Conservation (phyloP, 2,329 filamentous ascomycete genomes). For the Penicillium sp. region DNA sequence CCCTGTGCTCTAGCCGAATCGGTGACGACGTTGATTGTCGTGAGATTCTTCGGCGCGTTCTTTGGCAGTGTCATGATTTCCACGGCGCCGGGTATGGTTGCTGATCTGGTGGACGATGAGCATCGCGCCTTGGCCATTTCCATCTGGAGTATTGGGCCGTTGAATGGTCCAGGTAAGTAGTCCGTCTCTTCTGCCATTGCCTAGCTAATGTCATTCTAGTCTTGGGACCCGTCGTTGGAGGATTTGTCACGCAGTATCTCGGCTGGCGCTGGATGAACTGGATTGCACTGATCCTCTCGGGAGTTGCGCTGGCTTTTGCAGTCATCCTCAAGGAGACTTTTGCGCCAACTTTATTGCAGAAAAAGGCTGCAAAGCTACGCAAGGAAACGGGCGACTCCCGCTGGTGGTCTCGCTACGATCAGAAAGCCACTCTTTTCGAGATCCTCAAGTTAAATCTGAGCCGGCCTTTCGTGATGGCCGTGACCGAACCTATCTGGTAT, state of each 20-base stretch:
- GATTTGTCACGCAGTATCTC: constrained; percentile 63
- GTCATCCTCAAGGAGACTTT: constrained; percentile 67
- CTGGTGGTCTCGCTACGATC: constrained; percentile 77
- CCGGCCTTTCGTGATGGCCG: constrained; percentile 68
- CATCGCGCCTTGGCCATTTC: constrained; percentile 76
- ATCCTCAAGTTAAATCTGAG: constrained; percentile 70
- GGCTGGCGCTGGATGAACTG: constrained; percentile 89
- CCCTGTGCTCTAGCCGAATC: constrained; percentile 66
- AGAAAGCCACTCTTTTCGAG: constrained; percentile 57
- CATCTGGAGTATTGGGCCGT: constrained; percentile 74
- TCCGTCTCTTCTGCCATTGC: background rate
- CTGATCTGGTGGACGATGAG: constrained; percentile 75
- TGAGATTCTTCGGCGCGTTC: constrained; percentile 67
- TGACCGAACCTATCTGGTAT: constrained; percentile 79
- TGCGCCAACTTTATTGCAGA: constrained; percentile 61
- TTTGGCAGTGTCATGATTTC: constrained; percentile 75
- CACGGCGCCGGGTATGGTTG: constrained; percentile 75
- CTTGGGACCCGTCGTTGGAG: constrained; percentile 67
- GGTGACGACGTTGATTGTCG: constrained; percentile 61
- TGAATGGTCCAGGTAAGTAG: constrained; percentile 60
- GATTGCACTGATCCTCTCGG: constrained; percentile 68
- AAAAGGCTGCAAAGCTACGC: constrained; percentile 58
- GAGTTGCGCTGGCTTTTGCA: constrained; percentile 55
- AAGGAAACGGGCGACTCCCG: constrained; percentile 64
- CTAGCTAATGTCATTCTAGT: constrained; percentile 23